Conservation (phyloP, 2,329 filamentous ascomycete species). For the Exophiala alcalophila region DNA sequence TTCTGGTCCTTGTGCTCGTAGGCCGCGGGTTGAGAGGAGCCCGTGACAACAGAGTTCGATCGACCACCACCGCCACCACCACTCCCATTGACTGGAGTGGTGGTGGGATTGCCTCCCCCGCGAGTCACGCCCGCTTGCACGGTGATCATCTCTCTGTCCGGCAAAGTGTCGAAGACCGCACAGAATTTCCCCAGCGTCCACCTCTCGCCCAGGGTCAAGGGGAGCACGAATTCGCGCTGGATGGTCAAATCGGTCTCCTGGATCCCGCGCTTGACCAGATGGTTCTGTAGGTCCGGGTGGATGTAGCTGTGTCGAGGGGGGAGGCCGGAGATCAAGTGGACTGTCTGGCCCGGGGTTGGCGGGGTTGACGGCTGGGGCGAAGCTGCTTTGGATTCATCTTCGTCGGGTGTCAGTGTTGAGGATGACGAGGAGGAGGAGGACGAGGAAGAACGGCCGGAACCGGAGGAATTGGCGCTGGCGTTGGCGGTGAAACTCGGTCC, state of each 20-base stretch:
- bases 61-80: no score
- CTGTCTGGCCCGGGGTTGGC: constrained; percentile 33
- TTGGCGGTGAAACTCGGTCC: neutral
- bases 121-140: constrained; percentile 21
- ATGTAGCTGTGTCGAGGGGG: constrained; percentile 60
- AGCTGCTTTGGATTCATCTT: no score
- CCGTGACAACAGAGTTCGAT: no score
- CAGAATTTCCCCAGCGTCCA: constrained; percentile 58
- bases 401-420: neutral
- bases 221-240: constrained; percentile 59
- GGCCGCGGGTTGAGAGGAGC: no score
- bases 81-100: no score
- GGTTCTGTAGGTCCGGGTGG: constrained; percentile 63
- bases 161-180: constrained; percentile 55
- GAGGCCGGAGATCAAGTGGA: constrained; percentile 58
- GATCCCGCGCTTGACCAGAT: constrained; percentile 53
- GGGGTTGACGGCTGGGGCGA: neutral
- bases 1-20: constrained; percentile 48
- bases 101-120: constrained; percentile 6
- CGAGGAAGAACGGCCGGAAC: no score
- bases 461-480: constrained; percentile 6
- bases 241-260: constrained; percentile 46
- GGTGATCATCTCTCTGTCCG: constrained; percentile 31
- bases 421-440: constrained; percentile 13
- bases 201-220: constrained; percentile 56